A percentile compares a stretch with the other conserved stretches of the same genome.
Conservation (phyloP, 345 rosid genomes). For the Excoecaria agallocha region DNA sequence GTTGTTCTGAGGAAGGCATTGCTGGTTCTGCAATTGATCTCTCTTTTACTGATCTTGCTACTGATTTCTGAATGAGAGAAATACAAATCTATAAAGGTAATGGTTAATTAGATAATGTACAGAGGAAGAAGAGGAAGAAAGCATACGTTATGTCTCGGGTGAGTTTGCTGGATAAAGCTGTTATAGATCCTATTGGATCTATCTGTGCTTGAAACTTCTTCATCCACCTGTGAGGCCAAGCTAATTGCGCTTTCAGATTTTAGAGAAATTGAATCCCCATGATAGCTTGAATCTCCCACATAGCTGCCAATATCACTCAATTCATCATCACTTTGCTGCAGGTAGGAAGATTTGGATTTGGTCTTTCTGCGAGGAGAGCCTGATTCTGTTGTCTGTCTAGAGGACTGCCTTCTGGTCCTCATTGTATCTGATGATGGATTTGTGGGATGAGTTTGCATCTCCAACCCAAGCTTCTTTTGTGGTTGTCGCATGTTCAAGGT, state of each 20-base stretch:
- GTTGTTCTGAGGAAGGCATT: constrained; percentile 60
- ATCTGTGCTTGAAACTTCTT: constrained; percentile 61
- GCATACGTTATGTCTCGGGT: constrained; percentile 43
- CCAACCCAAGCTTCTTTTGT: constrained; percentile 45
- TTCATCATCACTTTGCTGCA: constrained; percentile 43
- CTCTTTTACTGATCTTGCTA: constrained; percentile 36
- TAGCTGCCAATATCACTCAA: constrained; percentile 45
- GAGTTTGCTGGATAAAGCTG: constrained; percentile 31
- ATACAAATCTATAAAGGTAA: constrained; percentile 22
- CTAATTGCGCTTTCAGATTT: constrained; percentile 58
- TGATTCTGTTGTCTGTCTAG: constrained; percentile 46
- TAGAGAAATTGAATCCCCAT: constrained; percentile 37
- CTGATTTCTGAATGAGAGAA: constrained; percentile 50
- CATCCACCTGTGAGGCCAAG: constrained; percentile 51
- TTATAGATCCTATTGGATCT: constrained; percentile 37
- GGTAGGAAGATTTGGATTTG: constrained; percentile 33
- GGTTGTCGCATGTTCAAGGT: constrained; percentile 48
- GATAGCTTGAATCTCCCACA: constrained; percentile 45
- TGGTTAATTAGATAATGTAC: constrained; percentile 7
- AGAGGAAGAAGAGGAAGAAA: constrained; percentile 24
- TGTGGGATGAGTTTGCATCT: constrained; percentile 42
- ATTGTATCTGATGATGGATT: constrained; percentile 43
- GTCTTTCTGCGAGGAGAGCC: constrained; percentile 40
- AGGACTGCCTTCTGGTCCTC: constrained; percentile 41
- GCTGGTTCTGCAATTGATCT: constrained; percentile 32